phyloP scores from a whole-genome alignment of 345 rosid species.

The Kernera saxatilis region DNA sequence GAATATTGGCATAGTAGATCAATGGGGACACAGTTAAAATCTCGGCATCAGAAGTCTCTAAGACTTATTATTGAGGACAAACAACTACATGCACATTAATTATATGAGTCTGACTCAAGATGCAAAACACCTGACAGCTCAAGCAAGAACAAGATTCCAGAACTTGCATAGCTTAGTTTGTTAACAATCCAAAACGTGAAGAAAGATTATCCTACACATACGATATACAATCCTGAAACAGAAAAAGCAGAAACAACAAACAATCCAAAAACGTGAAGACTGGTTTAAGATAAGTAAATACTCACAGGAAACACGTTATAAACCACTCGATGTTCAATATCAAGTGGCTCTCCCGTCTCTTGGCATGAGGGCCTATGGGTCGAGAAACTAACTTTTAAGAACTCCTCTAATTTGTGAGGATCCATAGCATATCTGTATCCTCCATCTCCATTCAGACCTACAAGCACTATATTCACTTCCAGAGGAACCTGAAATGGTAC shows the following conservation, averaged over 20 bases:
- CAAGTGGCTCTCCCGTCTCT: slow-evolving; percentile 89
- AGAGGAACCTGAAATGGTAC: slow-evolving; percentile 97
- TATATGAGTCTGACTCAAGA: background rate
- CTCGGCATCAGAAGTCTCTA: background rate
- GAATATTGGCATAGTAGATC: background rate
- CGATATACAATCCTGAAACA: background rate
- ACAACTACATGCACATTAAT: slow-evolving; percentile 2
- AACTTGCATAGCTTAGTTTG: slow-evolving; percentile 2
- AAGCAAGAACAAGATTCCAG: slow-evolving; percentile 9
- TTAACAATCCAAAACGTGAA: background rate
- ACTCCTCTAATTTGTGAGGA: slow-evolving; percentile 74
- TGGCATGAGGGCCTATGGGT: slow-evolving; percentile 77
- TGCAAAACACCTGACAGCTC: background rate
- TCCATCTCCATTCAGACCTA: slow-evolving; percentile 88
- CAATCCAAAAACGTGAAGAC: background rate
- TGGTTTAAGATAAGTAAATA: background rate
- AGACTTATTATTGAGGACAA: background rate
- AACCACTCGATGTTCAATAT: slow-evolving; percentile 85
- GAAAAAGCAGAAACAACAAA: background rate
- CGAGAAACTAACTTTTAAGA: slow-evolving; percentile 68
- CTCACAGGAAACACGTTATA: slow-evolving; percentile 78
- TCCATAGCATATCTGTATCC: slow-evolving; percentile 72
- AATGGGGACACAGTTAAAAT: background rate
- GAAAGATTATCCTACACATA: background rate
- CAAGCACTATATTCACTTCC: slow-evolving; percentile 82